Evolutionary conservation across 2,329 filamentous ascomycete species (phyloP).

Genomic region (Bipolaris gigantea): DNA sequence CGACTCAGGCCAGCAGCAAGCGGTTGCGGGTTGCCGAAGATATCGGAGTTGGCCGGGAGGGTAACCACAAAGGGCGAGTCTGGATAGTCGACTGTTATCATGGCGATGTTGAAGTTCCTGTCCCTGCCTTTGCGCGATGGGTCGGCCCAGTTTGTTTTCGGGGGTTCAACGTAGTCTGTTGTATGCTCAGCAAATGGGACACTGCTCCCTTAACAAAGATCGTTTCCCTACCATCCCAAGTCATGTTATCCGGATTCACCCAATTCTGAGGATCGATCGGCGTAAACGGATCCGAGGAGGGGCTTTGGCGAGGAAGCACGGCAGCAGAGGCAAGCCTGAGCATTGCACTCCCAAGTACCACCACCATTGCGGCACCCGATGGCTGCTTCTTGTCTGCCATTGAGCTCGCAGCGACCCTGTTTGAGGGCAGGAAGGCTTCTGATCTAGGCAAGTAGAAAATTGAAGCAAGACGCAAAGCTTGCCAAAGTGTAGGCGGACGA

Average conservation of each 20-base stretch:
- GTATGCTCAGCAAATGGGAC: conserved; percentile 18
- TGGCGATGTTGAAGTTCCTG: conserved; percentile 60
- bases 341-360: conserved; percentile 21
- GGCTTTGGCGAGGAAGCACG: conserved; percentile 14
- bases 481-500: neutral
- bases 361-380: conserved; percentile 13
- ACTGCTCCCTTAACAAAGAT: neutral
- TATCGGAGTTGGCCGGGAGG: conserved; percentile 49
- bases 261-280: conserved; percentile 57
- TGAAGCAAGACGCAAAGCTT: neutral
- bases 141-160: conserved; percentile 55
- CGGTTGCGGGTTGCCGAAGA: conserved; percentile 56
- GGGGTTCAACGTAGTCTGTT: conserved; percentile 49
- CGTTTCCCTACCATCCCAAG: neutral
- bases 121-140: conserved; percentile 49
- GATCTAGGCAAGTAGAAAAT: neutral
- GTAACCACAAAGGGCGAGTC: conserved; percentile 56
- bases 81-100: conserved; percentile 57
- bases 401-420: neutral
- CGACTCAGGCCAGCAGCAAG: conserved; percentile 48
- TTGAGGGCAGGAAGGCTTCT: neutral
- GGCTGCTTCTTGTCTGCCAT: neutral
- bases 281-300: conserved; percentile 49
- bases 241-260: conserved; percentile 15
- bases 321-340: conserved; percentile 21